Conservation (phyloP, 1,284 basidiomycete genomes). For the Apiotrichum gracile region DNA sequence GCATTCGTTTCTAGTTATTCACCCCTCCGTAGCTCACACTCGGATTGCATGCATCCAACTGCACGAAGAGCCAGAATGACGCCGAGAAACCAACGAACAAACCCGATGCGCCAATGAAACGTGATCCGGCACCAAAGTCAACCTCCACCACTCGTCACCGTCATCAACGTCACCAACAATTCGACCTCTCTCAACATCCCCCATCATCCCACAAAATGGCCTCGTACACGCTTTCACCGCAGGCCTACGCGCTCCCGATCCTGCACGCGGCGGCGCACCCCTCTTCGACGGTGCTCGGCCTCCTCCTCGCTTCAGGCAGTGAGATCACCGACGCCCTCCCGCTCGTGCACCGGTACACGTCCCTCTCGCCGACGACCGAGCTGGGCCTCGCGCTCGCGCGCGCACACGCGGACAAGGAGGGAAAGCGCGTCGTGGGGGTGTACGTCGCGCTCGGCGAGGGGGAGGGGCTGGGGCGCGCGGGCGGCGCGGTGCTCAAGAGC, state of each 20-base stretch:
- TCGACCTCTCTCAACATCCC: background rate
- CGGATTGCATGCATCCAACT: too few relatives aligned
- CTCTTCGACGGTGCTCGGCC: slow-evolving; percentile 38
- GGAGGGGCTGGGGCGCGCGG: slow-evolving; percentile 11
- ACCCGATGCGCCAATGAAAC: too few relatives aligned
- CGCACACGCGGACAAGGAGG: slow-evolving; percentile 15
- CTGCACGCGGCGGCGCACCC: slow-evolving; percentile 41
- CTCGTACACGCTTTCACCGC: slow-evolving; percentile 14
- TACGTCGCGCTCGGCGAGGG: slow-evolving; percentile 39
- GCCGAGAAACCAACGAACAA: too few relatives aligned
- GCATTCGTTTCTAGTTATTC: too few relatives aligned
- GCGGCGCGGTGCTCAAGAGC: slow-evolving; percentile 21
- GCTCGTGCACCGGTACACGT: slow-evolving; percentile 44
- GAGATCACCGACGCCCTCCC: slow-evolving; percentile 39
- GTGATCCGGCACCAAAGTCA: too few relatives aligned
- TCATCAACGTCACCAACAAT: background rate
- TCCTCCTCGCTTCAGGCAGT: slow-evolving; percentile 37
- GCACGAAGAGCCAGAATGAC: too few relatives aligned
- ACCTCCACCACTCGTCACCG: background rate
- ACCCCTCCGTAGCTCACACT: too few relatives aligned
- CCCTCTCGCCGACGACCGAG: slow-evolving; percentile 41
- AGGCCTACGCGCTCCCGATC: slow-evolving; percentile 32
- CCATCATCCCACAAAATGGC: slow-evolving; percentile 1
- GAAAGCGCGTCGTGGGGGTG: slow-evolving; percentile 30
- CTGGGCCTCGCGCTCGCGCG: slow-evolving; percentile 38